A percentile compares a stretch with the other conserved stretches of the same genome.
Evolutionary conservation across 805 yeast species (phyloP).

Genomic region (Myxozyma neglecta): DNA sequence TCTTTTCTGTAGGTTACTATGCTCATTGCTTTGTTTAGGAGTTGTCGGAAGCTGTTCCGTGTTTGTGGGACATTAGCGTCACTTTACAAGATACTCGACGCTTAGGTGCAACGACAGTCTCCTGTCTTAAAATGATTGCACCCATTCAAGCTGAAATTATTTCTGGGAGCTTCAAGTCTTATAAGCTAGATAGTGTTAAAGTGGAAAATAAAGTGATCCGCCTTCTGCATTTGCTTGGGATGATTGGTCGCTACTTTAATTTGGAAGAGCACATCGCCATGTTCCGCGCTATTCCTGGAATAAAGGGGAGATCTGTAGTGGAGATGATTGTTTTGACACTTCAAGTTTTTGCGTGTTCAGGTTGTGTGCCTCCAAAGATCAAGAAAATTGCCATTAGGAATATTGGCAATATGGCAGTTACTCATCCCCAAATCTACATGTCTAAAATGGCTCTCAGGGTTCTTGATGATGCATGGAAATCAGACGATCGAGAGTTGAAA

Average conservation of each 20-base stretch:
- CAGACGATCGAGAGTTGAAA: conserved; percentile 46
- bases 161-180: conserved; percentile 12
- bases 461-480: conserved; percentile 54
- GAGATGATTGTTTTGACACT: conserved; percentile 61
- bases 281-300: conserved; percentile 46
- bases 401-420: conserved; percentile 56
- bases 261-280: conserved; percentile 49
- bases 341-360: conserved; percentile 51
- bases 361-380: conserved; percentile 40
- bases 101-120: conserved; percentile 61
- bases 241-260: conserved; percentile 69
- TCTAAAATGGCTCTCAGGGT: conserved; percentile 54
- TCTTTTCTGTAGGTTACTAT: background rate
- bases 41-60: conserved; percentile 71
- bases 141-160: conserved; percentile 46
- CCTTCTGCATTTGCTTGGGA: conserved; percentile 63
- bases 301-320: conserved; percentile 44
- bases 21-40: conserved; percentile 43
- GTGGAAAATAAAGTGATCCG: conserved; percentile 53
- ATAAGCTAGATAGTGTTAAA: conserved; percentile 6
- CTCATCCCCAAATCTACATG: conserved; percentile 66
- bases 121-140: conserved; percentile 54
- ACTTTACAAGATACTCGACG: conserved; percentile 50
- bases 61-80: conserved; percentile 58
- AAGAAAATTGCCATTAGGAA: conserved; percentile 58